Conservation (phyloP, 225 moss, liverwort and hornwort genomes). For the Lunularia cruciata region DNA sequence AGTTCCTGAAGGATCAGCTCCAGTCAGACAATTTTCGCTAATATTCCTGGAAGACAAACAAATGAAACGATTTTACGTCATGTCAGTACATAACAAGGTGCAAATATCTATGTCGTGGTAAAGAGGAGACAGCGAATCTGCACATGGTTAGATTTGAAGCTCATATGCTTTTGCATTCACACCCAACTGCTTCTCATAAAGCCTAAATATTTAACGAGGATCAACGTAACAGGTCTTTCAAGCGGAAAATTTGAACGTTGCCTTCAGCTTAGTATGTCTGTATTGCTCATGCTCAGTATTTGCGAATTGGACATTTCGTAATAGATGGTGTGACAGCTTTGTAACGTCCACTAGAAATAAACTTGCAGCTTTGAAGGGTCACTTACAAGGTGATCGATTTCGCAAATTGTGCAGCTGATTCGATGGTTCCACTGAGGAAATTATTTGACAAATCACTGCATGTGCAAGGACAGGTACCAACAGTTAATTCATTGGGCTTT, state of each 20-base stretch:
- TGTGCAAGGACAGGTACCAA: background rate
- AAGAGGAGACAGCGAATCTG: too few species aligned
- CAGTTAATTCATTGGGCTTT: background rate
- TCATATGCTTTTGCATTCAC: too few species aligned
- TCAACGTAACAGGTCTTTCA: background rate
- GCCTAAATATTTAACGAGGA: background rate
- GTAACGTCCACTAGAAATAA: too few species aligned
- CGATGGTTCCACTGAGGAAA: constrained; percentile 41
- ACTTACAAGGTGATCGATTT: constrained; percentile 41
- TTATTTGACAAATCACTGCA: constrained; percentile 44
- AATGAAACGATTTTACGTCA: too few species aligned
- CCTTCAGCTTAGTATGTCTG: too few species aligned
- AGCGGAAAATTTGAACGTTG: too few species aligned
- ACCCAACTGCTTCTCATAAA: background rate
- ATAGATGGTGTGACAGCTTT: too few species aligned
- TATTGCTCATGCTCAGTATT: too few species aligned
- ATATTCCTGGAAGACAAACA: constrained; percentile 31
- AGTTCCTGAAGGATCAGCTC: constrained; percentile 35
- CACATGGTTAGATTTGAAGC: too few species aligned
- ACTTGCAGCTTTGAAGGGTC: background rate
- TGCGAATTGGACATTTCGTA: too few species aligned
- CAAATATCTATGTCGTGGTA: too few species aligned
- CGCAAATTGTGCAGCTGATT: constrained; percentile 37
- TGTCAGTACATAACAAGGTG: too few species aligned
- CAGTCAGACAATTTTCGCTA: constrained; percentile 42